These are phyloP conservation scores for Rhizoclosmatium globosum DNA, from an alignment of 192 early-diverging fungal genomes.

Conservation along the genomic window DNA sequence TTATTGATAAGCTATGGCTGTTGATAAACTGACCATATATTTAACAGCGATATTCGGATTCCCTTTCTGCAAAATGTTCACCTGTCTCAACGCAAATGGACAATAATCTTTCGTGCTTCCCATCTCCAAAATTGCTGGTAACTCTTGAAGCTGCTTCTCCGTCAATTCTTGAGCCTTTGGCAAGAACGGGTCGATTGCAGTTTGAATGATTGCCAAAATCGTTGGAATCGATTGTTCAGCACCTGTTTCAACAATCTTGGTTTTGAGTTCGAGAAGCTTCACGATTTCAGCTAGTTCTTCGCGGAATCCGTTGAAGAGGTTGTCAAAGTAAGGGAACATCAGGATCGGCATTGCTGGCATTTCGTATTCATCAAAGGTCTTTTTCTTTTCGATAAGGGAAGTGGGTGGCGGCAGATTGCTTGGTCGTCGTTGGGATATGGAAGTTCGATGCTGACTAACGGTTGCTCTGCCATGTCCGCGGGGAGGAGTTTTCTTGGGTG, in stretches of 20 bases:
- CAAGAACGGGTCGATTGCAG: constrained; percentile 55
- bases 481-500: background rate
- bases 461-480: no score
- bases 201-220: constrained; percentile 46
- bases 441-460: no score
- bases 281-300: constrained; percentile 51
- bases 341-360: constrained; percentile 33
- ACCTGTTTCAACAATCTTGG: constrained; percentile 33
- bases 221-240: constrained; percentile 43
- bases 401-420: no score
- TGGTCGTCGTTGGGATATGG: no score
- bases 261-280: constrained; percentile 42
- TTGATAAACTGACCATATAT: constrained; percentile 45
- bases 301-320: constrained; percentile 52
- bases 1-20: background rate
- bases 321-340: constrained; percentile 55
- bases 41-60: constrained; percentile 40
- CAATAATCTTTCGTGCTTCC: constrained; percentile 63
- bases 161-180: constrained; percentile 43
- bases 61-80: constrained; percentile 51
- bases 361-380: background rate
- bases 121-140: constrained; percentile 43
- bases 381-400: background rate
- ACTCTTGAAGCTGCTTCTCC: constrained; percentile 46
- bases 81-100: constrained; percentile 51